phyloP scores from a whole-genome alignment of 495 filamentous ascomycete genomes.

The Cercophora scortea region DNA sequence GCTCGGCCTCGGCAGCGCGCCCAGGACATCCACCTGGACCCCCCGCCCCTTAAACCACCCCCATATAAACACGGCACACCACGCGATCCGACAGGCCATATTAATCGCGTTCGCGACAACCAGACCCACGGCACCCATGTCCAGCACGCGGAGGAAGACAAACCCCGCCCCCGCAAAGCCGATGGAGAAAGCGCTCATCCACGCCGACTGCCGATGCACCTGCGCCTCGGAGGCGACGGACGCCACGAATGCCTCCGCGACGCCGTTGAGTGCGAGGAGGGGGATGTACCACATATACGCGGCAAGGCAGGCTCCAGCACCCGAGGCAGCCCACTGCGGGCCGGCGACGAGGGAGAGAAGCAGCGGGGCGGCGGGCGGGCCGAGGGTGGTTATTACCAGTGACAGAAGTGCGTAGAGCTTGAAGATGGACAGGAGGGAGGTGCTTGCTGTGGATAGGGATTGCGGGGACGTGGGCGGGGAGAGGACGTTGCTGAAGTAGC shows the following conservation, averaged over 20 bases:
- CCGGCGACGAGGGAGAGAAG: constrained; percentile 69
- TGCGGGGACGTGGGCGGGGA: neutral
- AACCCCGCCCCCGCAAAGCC: constrained; percentile 67
- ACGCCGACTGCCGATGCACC: constrained; percentile 64
- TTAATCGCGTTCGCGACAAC: constrained; percentile 81
- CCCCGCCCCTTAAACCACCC: constrained; percentile 48
- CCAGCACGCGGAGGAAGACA: constrained; percentile 55
- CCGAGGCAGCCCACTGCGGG: constrained; percentile 57
- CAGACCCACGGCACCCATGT: constrained; percentile 67
- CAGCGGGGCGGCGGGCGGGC: constrained; percentile 63
- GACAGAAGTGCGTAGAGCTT: constrained; percentile 61
- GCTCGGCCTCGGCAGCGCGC: constrained; percentile 19
- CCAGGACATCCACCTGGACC: constrained; percentile 16
- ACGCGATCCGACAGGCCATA: constrained; percentile 73
- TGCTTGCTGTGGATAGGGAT: neutral
- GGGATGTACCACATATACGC: constrained; percentile 90
- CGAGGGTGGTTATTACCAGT: constrained; percentile 55
- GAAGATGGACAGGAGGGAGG: constrained; percentile 32
- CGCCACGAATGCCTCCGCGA: constrained; percentile 86
- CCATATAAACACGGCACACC: constrained; percentile 66
- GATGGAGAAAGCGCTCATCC: constrained; percentile 73
- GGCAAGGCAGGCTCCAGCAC: constrained; percentile 56
- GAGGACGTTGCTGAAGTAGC: constrained; percentile 72
- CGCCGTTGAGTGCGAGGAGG: constrained; percentile 82
- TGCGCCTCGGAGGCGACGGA: constrained; percentile 66